Base-by-base conservation (phyloP, 1,284 basidiomycete genomes). In the Termitomyces sp. region DNA sequence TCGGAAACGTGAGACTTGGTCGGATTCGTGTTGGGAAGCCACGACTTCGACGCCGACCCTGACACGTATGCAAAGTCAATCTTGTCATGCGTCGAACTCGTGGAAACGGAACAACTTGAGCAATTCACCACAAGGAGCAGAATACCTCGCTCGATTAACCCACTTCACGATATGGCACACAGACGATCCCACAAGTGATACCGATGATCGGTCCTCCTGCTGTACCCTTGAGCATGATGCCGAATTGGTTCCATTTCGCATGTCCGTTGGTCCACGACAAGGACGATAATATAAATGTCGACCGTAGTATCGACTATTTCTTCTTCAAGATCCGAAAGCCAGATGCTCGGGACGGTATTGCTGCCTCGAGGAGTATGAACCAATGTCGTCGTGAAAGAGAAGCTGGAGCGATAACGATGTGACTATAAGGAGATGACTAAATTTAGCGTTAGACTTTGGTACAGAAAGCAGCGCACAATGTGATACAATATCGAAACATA, bases 91-190 rank as follows among this genome's bases (percentile, higher is more conserved):
- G 59, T 71, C 12, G 67, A 39, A 50, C 5, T 51, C 55, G 15
- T 65, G 64, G 53, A 58, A 70, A 21, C 76, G 75, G 75, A 68
- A 65, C 38, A 65, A 68, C 7, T 59, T 75, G 33, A 68, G 61
- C 19, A 64, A 63, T 31, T 70, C 58, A 13, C 38, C 53, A 12
- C 65, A 65, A 15, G 73, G 74, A 3, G 48, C 60, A 2, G 59
- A 60, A 2, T 73, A 73, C 55, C 63, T 77, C 6, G 55, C 61
- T 7, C 61, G 65, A 24, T 59, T 77, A 17, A 71, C 70, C 0
- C 72, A 71, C 50, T 64, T 76, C 6, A 65, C 65, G 12, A 55
- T 73, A 12, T 71, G 70, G 24, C 4, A 3, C 36, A 24, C 24
- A 24, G 24, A 24, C 24, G 5, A 24, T 24, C 5, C 24, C 3